Evolutionary conservation across 345 rosid species (phyloP), one percentile per base, ranked within the genome.

Genomic region (Hypericum perforatum): DNA sequence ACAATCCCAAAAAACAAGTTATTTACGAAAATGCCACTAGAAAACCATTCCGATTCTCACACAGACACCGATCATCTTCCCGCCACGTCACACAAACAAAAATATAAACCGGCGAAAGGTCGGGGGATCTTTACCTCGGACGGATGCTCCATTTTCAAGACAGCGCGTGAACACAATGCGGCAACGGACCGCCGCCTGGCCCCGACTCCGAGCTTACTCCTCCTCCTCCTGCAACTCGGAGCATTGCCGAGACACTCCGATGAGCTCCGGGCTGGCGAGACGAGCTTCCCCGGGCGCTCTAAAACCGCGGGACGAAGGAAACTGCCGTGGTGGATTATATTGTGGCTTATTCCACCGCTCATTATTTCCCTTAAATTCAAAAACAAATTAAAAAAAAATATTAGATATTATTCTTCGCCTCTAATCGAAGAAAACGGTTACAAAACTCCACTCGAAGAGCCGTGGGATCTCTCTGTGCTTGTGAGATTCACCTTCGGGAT

Each of bases 121-220:
- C 7, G 39, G 44, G 6, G 5, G 47, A 41, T 49, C 7, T 5
- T 40, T 63, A 88, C 96, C 95, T 82, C 76, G 39, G 85, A 76
- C 56, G 88, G 56, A 1, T 88, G 76, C 74, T 80, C 91, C 75
- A 74, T 69, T 6, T 89, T 72, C 64, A 92, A 77, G 7, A 82
- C 82, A 53, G 98, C 86, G 40, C 71, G 76, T 36, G 96, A 76
- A 45, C 65, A 51, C 55, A 77, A 22, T 4, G 32, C 56, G 0
- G 71, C 52, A 54, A 66, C 62, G 37, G 73, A 32, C 38, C 63
- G 78, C 58, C 59, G 70, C 11, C 52, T 57, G 32, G 32, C 32
- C 63, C 70, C 77, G 60, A 63, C 59, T 41, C 61, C 48, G 13
- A 67, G 43, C 41, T 67, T 72, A 12, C 68, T 63, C 60, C 65